Base-by-base conservation (phyloP, 2,329 filamentous ascomycete species). In the Apiospora malaysiana region DNA sequence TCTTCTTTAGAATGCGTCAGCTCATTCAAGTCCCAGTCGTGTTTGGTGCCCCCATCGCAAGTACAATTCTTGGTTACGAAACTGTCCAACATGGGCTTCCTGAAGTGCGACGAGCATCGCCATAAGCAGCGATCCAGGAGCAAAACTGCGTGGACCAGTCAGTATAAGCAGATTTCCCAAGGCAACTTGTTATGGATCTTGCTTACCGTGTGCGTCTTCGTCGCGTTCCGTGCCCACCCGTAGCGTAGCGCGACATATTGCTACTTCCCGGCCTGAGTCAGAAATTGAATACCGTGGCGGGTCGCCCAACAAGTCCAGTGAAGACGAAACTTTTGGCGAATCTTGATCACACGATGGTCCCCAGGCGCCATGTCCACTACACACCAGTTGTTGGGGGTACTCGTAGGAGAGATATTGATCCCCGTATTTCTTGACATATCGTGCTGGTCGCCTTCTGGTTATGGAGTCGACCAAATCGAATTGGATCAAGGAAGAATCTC, bases 381-480 rank as follows among this genome's bases (percentile, higher is more conserved):
- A 1, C 27, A 23, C 32, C 32, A 63, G 18, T 8, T 63, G 56
- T 63, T 40, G 78, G 1, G 80, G 78, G 37, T 81, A 81, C 25
- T 78, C 78, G 68, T 75, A 80, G 47, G 74, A 74, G 27, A 73
- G 73, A 51, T 74, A 75, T 6, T 32, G 16, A 6, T 68, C 66
- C 9, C n/a, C 23, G 46, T 63, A 68, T 9, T 59, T 70, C 46
- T 69, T 68, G 45, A 42, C 37, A 1, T 78, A 76, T 6, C 77
- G 74, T 66, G 80, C 78, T 21, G 72, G 69, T 46, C 76, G 73
- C 25, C 79, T 73, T 8, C 71, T 70, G 0, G 73, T 75, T 69
- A 81, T 78, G 6, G 80, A 79, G 4, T 78, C 76, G 63, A 82
- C 43, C 65, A 82, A 80, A 4, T 69, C 73, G n/a, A 74, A 71